A percentile compares a stretch with the other conserved stretches of the same genome.
These are phyloP conservation scores for Bombardia bombarda DNA, from an alignment of 495 filamentous ascomycete genomes.

Conservation along the genomic window DNA sequence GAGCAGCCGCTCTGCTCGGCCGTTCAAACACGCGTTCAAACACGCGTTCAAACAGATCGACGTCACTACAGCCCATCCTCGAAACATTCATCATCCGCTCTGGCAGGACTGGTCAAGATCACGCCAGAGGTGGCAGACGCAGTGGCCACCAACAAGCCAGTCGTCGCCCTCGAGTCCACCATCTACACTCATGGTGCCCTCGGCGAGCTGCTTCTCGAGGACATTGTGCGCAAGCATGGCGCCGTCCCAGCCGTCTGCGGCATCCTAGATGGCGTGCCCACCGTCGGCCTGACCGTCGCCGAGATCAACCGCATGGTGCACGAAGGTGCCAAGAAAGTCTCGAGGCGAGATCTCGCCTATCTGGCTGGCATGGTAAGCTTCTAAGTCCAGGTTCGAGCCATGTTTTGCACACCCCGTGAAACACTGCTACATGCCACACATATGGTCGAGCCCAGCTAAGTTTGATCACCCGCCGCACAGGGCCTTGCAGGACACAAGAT, in stretches of 20 bases:
- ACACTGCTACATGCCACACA: too few relatives aligned
- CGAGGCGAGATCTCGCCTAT: conserved; percentile 76
- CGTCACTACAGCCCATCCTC: conserved; percentile 3
- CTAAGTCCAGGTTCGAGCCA: background rate
- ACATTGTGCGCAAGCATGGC: conserved; percentile 67
- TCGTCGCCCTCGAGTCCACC: conserved; percentile 88
- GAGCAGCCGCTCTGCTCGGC: background rate
- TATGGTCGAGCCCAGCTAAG: too few relatives aligned
- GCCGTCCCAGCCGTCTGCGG: conserved; percentile 91
- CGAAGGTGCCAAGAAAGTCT: conserved; percentile 68
- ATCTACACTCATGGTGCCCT: conserved; percentile 74
- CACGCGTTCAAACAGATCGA: background rate
- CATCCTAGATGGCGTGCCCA: conserved; percentile 70
- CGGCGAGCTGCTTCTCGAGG: conserved; percentile 74
- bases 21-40: background rate
- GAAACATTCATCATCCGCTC: conserved; percentile 9
- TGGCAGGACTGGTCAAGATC: conserved; percentile 57
- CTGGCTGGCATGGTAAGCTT: conserved; percentile 64
- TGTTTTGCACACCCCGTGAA: too few relatives aligned
- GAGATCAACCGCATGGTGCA: conserved; percentile 66
- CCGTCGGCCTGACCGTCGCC: conserved; percentile 61
- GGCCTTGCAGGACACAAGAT: conserved; percentile 54
- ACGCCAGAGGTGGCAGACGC: conserved; percentile 80
- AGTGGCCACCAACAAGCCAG: conserved; percentile 59
- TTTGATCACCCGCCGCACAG: conserved; percentile 37